Conservation (phyloP, 306 rosid species). For the Vicia sativa region DNA sequence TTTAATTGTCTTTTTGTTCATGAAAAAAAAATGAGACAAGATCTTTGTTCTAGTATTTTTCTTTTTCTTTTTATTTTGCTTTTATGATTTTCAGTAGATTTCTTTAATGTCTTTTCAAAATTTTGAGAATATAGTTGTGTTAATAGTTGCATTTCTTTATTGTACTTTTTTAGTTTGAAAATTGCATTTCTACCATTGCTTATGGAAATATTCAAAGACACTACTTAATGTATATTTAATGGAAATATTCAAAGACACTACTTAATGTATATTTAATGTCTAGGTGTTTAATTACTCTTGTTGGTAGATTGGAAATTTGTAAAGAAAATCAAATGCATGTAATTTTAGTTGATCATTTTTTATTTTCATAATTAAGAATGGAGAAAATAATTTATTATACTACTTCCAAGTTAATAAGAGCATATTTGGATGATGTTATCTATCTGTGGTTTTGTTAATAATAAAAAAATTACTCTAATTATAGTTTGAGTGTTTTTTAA, state of each 20-base stretch:
- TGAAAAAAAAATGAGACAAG: conserved; percentile 20
- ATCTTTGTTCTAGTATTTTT: conserved; percentile 33
- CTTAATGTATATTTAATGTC: too few relatives aligned
- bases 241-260: too few relatives aligned
- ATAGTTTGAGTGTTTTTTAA: background rate
- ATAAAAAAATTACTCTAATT: background rate
- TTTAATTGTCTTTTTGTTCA: conserved; percentile 19
- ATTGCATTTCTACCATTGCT: too few relatives aligned
- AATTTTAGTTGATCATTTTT: too few relatives aligned
- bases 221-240: too few relatives aligned
- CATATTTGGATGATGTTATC: background rate
- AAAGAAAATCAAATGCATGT: conserved; percentile 41
- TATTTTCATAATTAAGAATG: too few relatives aligned
- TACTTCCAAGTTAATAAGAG: background rate
- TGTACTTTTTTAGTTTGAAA: too few relatives aligned
- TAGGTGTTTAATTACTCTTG: too few relatives aligned
- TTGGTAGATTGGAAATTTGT: conserved; percentile 29
- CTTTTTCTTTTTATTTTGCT: background rate
- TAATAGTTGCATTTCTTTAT: too few relatives aligned
- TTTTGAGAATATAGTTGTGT: too few relatives aligned
- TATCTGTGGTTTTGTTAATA: background rate
- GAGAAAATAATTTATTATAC: too few relatives aligned
- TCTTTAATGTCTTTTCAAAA: background rate
- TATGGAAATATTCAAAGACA: too few relatives aligned
- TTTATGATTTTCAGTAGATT: conserved; percentile 40